Conservation (phyloP, 148 eudicot genomes). For the Rheum nobile region DNA sequence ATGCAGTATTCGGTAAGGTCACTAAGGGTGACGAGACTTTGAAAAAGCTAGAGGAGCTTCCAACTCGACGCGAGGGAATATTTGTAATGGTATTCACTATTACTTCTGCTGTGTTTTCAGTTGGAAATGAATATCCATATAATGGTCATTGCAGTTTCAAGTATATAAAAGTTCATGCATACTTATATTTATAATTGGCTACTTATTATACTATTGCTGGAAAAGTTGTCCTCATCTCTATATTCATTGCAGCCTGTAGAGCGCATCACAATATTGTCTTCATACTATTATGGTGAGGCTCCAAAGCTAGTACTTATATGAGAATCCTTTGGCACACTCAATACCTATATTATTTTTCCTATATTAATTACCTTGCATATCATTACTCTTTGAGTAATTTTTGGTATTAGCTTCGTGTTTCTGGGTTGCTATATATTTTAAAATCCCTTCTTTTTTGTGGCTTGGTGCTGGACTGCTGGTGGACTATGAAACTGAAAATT, state of each 20-base stretch:
- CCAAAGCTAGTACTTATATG: not conserved
- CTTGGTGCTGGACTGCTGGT: not conserved
- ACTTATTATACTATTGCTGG: not conserved
- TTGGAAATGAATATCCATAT: not conserved
- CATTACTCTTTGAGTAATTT: not conserved
- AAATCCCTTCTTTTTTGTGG: not conserved
- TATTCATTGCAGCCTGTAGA: constrained; percentile 61
- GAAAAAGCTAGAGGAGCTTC: constrained; percentile 76
- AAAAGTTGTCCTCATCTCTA: not conserved
- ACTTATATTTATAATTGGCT: not conserved
- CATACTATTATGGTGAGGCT: constrained; percentile 84
- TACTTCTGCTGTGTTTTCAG: not conserved
- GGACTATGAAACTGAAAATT: not conserved
- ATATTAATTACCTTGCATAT: not conserved
- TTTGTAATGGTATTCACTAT: constrained; percentile 72
- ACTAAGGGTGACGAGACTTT: constrained; percentile 92
- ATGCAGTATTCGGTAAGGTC: constrained; percentile 84
- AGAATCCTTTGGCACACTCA: not conserved
- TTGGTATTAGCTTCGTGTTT: not conserved
- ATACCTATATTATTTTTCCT: not conserved
- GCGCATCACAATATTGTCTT: constrained; percentile 71
- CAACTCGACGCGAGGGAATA: constrained; percentile 82
- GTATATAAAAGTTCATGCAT: not conserved
- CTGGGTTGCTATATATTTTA: not conserved
- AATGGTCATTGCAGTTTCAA: not conserved